Evolutionary conservation across 148 eudicot genomes (phyloP).

Genomic region (Mesembryanthemum crystallinum): DNA sequence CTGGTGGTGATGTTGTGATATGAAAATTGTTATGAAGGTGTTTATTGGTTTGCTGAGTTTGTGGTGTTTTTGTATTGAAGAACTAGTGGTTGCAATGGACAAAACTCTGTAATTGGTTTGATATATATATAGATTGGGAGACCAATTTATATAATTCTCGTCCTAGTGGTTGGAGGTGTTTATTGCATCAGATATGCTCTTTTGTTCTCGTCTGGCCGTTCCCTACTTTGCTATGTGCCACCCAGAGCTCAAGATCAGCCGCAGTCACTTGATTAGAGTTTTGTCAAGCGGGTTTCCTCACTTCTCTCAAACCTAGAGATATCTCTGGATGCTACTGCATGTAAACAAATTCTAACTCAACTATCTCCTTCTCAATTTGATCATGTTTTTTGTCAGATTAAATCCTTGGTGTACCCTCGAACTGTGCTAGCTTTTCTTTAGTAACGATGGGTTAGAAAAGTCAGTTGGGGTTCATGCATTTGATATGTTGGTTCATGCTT

Average conservation of each 20-base stretch:
- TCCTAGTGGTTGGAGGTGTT: no score
- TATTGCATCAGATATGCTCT: no score
- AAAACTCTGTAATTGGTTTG: no score
- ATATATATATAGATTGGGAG: no score
- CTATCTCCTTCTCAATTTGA: constrained; percentile 64
- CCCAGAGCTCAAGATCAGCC: constrained; percentile 21
- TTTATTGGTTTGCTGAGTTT: no score
- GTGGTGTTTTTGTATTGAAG: no score
- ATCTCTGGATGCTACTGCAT: constrained; percentile 51
- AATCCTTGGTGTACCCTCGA: constrained; percentile 42
- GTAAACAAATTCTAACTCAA: constrained; percentile 50
- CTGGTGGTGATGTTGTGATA: no score
- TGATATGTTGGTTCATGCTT: constrained; percentile 79
- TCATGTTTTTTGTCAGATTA: constrained; percentile 40
- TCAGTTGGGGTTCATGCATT: constrained; percentile 33
- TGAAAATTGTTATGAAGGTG: no score
- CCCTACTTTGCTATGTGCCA: no score
- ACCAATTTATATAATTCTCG: no score
- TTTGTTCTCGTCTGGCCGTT: no score
- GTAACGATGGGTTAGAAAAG: constrained; percentile 28
- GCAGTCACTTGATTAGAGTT: constrained; percentile 33
- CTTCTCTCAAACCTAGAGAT: constrained; percentile 50
- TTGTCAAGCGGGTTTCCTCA: constrained; percentile 49
- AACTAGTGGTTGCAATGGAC: no score
- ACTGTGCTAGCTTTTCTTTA: constrained; percentile 58